Evolutionary conservation across 345 rosid genomes (phyloP).

Genomic region (Populus pruinosa): DNA sequence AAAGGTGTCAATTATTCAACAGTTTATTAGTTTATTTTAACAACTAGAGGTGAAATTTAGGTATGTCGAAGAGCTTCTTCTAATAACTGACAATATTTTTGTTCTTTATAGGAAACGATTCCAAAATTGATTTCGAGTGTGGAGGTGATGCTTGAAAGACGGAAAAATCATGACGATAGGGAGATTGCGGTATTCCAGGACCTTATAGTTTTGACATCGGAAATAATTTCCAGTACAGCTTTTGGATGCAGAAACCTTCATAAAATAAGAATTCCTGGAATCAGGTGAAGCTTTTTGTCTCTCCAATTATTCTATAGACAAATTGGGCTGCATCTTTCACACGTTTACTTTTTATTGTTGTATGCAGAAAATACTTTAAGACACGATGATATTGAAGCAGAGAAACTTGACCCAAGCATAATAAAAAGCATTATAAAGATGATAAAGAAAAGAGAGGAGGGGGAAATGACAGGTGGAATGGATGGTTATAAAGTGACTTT

Average conservation of each 20-base stretch:
- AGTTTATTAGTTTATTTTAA: too few species aligned
- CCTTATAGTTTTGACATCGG: constrained; percentile 41
- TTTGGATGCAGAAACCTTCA: constrained; percentile 36
- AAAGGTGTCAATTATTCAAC: too few species aligned
- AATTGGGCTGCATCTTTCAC: too few species aligned
- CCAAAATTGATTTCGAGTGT: constrained; percentile 36
- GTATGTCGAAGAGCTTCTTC: too few species aligned
- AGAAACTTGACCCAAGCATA: constrained; percentile 2
- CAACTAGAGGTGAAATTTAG: too few species aligned
- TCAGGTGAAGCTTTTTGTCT: constrained; percentile 12
- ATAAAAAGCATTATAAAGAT: not conserved
- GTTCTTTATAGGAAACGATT: constrained; percentile 19
- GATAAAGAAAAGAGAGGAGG: constrained; percentile 15
- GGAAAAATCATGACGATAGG: constrained; percentile 26
- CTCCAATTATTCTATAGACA: not conserved
- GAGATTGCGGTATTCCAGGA: constrained; percentile 43
- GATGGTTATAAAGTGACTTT: constrained; percentile 19
- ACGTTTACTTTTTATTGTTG: not conserved
- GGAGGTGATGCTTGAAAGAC: constrained; percentile 40
- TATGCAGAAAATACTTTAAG: constrained; percentile 2
- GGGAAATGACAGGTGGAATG: not conserved
- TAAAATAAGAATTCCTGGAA: constrained; percentile 4
- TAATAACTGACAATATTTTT: not conserved
- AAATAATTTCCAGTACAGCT: constrained; percentile 49
- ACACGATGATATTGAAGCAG: constrained; percentile 15